Evolutionary conservation across 345 rosid species (phyloP), one percentile per base, ranked within the genome.

Genomic region (Brassica nigra): DNA sequence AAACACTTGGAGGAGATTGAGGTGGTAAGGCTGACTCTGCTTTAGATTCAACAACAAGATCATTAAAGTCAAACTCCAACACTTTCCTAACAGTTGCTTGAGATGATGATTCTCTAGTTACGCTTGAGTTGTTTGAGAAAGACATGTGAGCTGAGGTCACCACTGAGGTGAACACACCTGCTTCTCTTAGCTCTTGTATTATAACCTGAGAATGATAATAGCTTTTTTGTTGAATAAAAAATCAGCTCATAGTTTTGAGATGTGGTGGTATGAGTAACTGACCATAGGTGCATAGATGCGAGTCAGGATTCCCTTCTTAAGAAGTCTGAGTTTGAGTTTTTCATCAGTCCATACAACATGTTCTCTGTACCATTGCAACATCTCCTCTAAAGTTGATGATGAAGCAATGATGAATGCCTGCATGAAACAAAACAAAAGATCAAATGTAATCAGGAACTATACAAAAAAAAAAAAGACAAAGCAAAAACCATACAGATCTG

Each of bases 401-500:
- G 99, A 92, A 76, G 97, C 99, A 86, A 91, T 95, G 71, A 95
- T 91, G 83, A 95, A 95, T 49, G 99, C 99, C 98, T 9, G 84
- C 68, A 74, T 12, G 64, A 61, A 20, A 18, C 4, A 23, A 20
- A 54, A 62, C 11, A 39, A 75, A 14, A 14, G 8, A 5, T 47
- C 23, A 44, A 12, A 6, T 14, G 18, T 66, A n/a, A 66, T 59
- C 36, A 18, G 52, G 59, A 57, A 57, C 36, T 65, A 16, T 55
- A 39, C 11, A 65, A 18, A 18, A 18, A 18, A 18, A 18, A 18
- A 18, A 18, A 18, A 18, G 18, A 18, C n/a, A n/a, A n/a, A n/a
- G n/a, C n/a, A n/a, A 33, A 8, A n/a, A 78, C 18, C 18, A 18
- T 18, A 86, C 99, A 37, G 84, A 83, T 84, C 97, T 87, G 82